phyloP scores from a whole-genome alignment of 306 rosid genomes.

The Quercus mongolica region DNA sequence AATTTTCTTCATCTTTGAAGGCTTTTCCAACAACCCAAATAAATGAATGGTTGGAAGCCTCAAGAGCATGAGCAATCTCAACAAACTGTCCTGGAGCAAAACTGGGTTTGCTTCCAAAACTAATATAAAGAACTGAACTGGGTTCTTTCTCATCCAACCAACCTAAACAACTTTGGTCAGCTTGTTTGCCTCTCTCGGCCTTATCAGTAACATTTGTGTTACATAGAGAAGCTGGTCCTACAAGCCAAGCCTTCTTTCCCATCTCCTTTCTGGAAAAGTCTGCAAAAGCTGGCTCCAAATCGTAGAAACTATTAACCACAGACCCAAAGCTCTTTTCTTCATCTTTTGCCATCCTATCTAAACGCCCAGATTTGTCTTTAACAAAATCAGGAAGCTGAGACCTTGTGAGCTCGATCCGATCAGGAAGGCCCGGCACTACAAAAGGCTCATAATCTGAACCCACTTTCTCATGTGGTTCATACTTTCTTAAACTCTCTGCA shows the following conservation, averaged over 20 bases:
- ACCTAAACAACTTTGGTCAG: constrained; percentile 37
- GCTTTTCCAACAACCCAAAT: constrained; percentile 65
- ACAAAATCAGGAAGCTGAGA: constrained; percentile 44
- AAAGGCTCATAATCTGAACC: constrained; percentile 45
- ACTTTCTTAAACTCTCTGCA: constrained; percentile 11
- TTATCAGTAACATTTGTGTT: constrained; percentile 37
- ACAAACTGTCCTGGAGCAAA: constrained; percentile 33
- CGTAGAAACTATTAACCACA: constrained; percentile 53
- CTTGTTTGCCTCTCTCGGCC: constrained; percentile 38
- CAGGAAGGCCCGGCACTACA: constrained; percentile 41
- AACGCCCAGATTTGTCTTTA: constrained; percentile 13
- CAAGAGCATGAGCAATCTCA: constrained; percentile 61
- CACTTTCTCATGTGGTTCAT: constrained; percentile 24
- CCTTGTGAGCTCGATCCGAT: constrained; percentile 38
- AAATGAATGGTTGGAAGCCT: constrained; percentile 45
- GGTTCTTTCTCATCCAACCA: constrained; percentile 54
- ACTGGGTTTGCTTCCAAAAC: constrained; percentile 52
- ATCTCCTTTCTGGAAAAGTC: constrained; percentile 26
- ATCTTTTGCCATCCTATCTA: neutral
- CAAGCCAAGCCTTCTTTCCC: constrained; percentile 45
- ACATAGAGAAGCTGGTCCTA: constrained; percentile 62
- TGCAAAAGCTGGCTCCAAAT: constrained; percentile 48
- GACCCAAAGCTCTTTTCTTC: constrained; percentile 45
- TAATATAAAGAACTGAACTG: constrained; percentile 50
- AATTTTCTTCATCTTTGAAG: neutral